Evolutionary conservation across 345 rosid genomes (phyloP), one percentile per base, ranked within the genome.

Genomic region (Schrenkiella parvula): DNA sequence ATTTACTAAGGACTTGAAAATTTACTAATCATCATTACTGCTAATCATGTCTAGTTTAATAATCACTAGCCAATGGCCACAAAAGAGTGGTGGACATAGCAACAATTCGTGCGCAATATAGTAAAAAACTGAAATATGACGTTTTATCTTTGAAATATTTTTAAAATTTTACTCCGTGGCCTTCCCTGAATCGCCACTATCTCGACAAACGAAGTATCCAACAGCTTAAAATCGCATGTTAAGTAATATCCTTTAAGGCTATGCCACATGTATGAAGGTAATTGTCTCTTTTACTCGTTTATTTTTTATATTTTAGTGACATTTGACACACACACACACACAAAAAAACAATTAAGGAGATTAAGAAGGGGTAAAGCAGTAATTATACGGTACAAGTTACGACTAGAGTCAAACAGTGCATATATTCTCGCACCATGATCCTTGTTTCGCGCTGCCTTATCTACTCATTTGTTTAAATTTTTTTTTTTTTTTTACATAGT

Each of bases 381-480:
- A 65, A 47, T 29, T 38, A 57, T 0, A 13, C 0, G 25, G 14
- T 53, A 6, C 2, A 25, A 62, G 58, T 54, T 31, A 65, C 12
- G 72, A 59, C 38, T 41, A 11, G 63, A 41, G 70, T 69, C 74
- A 62, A 75, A 75, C 35, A 54, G 38, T 76, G 73, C 79, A 69
- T 61, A 76, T 69, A 69, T 69, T 54, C 79, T 63, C 66, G 59
- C 71, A 54, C 75, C 70, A 52, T 29, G 31, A 76, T 68, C 79
- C 79, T 62, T 59, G 68, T 67, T 68, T 75, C 32, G 58, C 74
- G 74, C 79, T 62, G 66, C 58, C 41, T 75, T 53, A 47, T 66
- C 52, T 73, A 43, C 13, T 64, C 22, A 11, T 37, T 41, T 62
- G 11, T 31, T 42, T 22, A 32, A n/a, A n/a, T n/a, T 25, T 37